phyloP scores from a whole-genome alignment of 768 basidiomycete species.

The Tulasnella sp. region DNA sequence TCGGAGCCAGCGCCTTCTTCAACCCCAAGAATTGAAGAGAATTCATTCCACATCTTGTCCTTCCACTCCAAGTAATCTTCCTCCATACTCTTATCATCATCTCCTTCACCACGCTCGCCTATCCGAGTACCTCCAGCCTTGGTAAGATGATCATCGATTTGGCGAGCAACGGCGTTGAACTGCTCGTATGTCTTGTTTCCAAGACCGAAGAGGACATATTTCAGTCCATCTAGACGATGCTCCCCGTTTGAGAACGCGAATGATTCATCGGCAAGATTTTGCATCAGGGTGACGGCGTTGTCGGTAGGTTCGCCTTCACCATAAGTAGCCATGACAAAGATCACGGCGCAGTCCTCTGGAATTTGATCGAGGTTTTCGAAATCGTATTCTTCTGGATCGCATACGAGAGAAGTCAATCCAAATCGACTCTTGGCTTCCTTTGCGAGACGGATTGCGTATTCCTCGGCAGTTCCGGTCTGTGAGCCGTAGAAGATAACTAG shows the following conservation, averaged over 20 bases:
- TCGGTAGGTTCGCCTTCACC: constrained; percentile 99
- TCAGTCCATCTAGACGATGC: constrained; percentile 65
- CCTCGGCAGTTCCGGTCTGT: constrained; percentile 96
- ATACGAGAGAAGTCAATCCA: constrained; percentile 88
- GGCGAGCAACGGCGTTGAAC: constrained; percentile 80
- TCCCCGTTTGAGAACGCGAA: constrained; percentile 78
- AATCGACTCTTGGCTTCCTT: constrained; percentile 97
- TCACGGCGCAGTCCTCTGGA: constrained; percentile 72
- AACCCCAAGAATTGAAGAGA: constrained; percentile 68
- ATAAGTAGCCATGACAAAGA: constrained; percentile 97
- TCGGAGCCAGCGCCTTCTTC: constrained; percentile 97
- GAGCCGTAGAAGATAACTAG: constrained; percentile 96
- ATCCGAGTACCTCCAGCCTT: constrained; percentile 77
- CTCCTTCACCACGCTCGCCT: constrained; percentile 86
- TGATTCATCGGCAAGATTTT: constrained; percentile 74
- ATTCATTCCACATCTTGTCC: constrained; percentile 89
- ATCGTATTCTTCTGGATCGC: constrained; percentile 98
- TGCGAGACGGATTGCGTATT: constrained; percentile 92
- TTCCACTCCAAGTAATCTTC: constrained; percentile 99
- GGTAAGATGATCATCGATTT: constrained; percentile 56
- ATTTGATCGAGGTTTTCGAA: constrained; percentile 90
- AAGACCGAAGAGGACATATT: constrained; percentile 89
- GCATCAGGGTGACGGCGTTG: constrained; percentile 89
- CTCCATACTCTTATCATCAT: constrained; percentile 99
- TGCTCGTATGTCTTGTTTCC: constrained; percentile 94